These are phyloP conservation scores for Leptosphaerulina australis DNA, from an alignment of 2,329 filamentous ascomycete species.

Conservation along the genomic window DNA sequence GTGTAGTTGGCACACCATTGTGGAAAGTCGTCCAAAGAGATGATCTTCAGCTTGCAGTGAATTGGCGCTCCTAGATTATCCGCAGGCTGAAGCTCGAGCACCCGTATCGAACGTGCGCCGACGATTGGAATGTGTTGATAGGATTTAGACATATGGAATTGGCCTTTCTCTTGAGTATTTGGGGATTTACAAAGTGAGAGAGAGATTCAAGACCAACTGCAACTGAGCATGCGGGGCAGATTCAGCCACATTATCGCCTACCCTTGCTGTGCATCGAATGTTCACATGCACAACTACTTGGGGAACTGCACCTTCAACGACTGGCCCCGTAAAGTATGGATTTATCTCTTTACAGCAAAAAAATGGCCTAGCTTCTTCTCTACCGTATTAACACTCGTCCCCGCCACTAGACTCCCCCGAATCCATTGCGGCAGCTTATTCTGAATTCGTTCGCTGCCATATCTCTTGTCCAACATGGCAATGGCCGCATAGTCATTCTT, in stretches of 20 bases:
- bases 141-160: not conserved
- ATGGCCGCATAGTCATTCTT: constrained; percentile 89
- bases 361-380: constrained; percentile 46
- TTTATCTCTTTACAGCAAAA: constrained; percentile 41
- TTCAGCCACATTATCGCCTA: not conserved
- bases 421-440: constrained; percentile 91
- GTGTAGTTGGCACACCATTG: constrained; percentile 2
- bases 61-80: not conserved
- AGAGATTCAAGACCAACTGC: not conserved
- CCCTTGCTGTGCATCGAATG: not conserved
- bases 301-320: no score
- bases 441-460: constrained; percentile 73
- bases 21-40: constrained; percentile 3
- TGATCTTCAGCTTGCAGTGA: not conserved
- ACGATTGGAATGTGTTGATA: not conserved
- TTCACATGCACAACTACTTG: not conserved
- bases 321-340: not conserved
- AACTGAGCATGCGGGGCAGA: not conserved
- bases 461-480: constrained; percentile 80
- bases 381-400: constrained; percentile 53
- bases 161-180: no score
- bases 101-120: not conserved
- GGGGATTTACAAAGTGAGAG: no score
- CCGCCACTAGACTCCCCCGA: constrained; percentile 63
- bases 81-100: not conserved